phyloP scores from a whole-genome alignment of 768 basidiomycete species.

The Dioszegia crocea region DNA sequence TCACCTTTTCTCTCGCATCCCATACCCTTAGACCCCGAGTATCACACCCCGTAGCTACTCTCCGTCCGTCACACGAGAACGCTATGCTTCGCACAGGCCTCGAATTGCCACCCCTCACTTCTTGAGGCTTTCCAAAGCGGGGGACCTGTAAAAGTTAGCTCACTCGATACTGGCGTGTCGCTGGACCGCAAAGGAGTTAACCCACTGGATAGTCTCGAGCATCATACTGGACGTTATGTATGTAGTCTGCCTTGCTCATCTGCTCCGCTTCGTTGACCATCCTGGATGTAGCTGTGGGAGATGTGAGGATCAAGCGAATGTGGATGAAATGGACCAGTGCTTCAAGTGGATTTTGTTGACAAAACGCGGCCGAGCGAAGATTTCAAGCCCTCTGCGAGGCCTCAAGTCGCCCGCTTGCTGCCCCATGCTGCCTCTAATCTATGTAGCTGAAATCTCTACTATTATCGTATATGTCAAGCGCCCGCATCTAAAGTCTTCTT shows the following conservation, averaged over 20 bases:
- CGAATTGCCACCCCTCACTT: slow-evolving; percentile 28
- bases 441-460: no score
- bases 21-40: slow-evolving; percentile 31
- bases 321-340: not conserved
- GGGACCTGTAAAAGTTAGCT: slow-evolving; percentile 18
- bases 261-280: slow-evolving; percentile 2
- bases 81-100: slow-evolving; percentile 33
- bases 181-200: not conserved
- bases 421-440: no score
- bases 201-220: slow-evolving; percentile 15
- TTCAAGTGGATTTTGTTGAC: not conserved
- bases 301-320: not conserved
- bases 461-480: no score
- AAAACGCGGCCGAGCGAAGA: no score
- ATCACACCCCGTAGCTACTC: slow-evolving; percentile 38
- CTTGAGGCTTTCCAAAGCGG: slow-evolving; percentile 25
- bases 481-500: no score
- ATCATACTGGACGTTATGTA: slow-evolving; percentile 9
- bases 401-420: no score
- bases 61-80: slow-evolving; percentile 35
- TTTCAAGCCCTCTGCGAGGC: no score
- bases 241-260: slow-evolving; percentile 13
- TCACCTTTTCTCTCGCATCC: slow-evolving; percentile 17
- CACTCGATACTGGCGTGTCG: not conserved
- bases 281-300: not conserved